A percentile compares a stretch with the other conserved stretches of the same genome.
These are phyloP conservation scores for Teratosphaeria destructans DNA, from an alignment of 2,329 filamentous ascomycete genomes.

Conservation along the genomic window DNA sequence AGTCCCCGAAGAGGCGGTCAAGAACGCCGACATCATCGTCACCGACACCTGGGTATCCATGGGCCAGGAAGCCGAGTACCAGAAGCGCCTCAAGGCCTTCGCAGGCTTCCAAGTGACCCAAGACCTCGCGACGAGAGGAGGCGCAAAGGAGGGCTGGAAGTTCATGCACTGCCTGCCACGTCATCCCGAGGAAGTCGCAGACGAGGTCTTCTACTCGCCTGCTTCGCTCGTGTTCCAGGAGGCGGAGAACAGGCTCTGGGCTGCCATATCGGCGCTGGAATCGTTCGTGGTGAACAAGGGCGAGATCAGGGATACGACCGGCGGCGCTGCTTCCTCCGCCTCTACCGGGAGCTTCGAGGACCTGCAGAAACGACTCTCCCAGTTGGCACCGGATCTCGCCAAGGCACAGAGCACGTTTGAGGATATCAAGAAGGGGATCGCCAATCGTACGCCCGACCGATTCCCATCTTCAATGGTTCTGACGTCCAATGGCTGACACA, in stretches of 20 bases:
- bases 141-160: constrained; percentile 81
- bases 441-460: not conserved
- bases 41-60: constrained; percentile 98
- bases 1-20: constrained; percentile 73
- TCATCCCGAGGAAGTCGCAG: constrained; percentile 83
- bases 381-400: not conserved
- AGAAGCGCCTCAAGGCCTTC: constrained; percentile 70
- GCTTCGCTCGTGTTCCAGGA: constrained; percentile 85
- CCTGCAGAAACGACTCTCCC: not conserved
- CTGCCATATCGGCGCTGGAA: constrained; percentile 71
- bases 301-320: constrained; percentile 43
- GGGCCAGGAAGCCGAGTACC: constrained; percentile 83
- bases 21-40: constrained; percentile 77
- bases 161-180: constrained; percentile 98
- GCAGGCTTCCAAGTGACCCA: constrained; percentile 84
- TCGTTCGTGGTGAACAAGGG: constrained; percentile 93
- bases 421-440: not conserved
- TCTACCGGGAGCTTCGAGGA: not conserved
- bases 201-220: constrained; percentile 86
- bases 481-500: not conserved
- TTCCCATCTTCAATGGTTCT: not conserved
- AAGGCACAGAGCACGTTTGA: not conserved
- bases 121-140: constrained; percentile 71
- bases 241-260: constrained; percentile 90
- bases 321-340: not conserved